These are phyloP conservation scores for Taxawa tesnikishii DNA, from an alignment of 2,329 filamentous ascomycete species.

Conservation along the genomic window DNA sequence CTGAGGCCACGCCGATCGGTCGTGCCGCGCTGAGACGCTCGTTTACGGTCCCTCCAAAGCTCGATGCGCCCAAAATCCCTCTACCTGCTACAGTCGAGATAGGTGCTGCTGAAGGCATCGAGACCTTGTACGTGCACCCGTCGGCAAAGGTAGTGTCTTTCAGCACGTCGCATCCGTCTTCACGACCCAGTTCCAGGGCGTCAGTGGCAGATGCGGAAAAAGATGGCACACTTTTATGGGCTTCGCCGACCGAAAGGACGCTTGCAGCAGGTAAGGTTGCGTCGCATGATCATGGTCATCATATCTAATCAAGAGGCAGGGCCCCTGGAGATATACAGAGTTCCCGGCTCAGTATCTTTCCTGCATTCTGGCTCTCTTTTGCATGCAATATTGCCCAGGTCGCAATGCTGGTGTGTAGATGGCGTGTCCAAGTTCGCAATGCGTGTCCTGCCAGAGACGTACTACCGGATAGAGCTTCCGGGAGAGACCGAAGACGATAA, in stretches of 20 bases:
- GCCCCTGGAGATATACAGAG: slow-evolving; percentile 70
- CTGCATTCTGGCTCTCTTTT: slow-evolving; percentile 74
- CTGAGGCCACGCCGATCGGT: slow-evolving; percentile 13
- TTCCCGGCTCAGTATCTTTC: slow-evolving; percentile 77
- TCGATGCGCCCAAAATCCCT: slow-evolving; percentile 18
- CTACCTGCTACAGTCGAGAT: slow-evolving; percentile 17
- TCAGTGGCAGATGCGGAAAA: slow-evolving; percentile 26
- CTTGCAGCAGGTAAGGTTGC: slow-evolving; percentile 58
- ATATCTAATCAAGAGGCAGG: slow-evolving; percentile 31
- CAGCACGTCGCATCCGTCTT: slow-evolving; percentile 23
- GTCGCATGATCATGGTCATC: not conserved
- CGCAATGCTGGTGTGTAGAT: slow-evolving; percentile 89
- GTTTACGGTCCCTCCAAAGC: slow-evolving; percentile 34
- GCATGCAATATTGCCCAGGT: slow-evolving; percentile 77
- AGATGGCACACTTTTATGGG: slow-evolving; percentile 53
- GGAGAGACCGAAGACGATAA: slow-evolving; percentile 51
- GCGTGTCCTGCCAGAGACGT: slow-evolving; percentile 69
- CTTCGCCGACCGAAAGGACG: slow-evolving; percentile 64
- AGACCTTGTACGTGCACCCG: slow-evolving; percentile 64
- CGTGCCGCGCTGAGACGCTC: slow-evolving; percentile 25
- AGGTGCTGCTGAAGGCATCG: slow-evolving; percentile 36
- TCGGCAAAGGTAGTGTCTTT: slow-evolving; percentile 62
- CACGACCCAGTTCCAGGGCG: slow-evolving; percentile 22
- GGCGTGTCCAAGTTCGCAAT: slow-evolving; percentile 76
- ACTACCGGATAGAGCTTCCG: slow-evolving; percentile 83